Base-by-base conservation (phyloP, 1,284 basidiomycete genomes). In the Cronartium quercuum region DNA sequence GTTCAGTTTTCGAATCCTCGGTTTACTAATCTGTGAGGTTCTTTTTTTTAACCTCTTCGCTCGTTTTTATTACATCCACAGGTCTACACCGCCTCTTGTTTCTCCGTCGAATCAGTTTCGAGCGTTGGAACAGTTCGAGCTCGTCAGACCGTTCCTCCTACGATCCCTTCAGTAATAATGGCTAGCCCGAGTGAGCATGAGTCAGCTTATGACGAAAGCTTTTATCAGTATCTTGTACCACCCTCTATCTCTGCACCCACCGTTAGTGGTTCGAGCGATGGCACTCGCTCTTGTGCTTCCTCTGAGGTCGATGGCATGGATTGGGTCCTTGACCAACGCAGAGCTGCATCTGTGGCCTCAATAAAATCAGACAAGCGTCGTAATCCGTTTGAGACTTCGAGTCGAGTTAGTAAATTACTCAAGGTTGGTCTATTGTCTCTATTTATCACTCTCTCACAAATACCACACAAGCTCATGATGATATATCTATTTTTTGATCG, bases 191-290 rank as follows among this genome's bases (percentile, higher is more conserved):
- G 58, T 18, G 68, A 71, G 35, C 68, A 71, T 21, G 68, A 71
- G 34, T 71, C 68, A 29, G 68, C 68, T 12, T 71, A 71, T 35
- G 68, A 71, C 55, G 68, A 71, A 10, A 44, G 40, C 7, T 71
- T 71, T 34, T 55, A 64, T 51, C 42, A 62, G 38, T 47, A 40
- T n/a, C 55, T 71, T 21, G 18, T 35, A 6, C 68, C 21, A 4
- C 42, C 68, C 1, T 24, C 68, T 4, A 38, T 42, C n/a, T 62
- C 68, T 60, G 68, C 63, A 6, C 57, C 47, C 15, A 51, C 15
- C 21, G 47, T 21, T 51, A 51, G 47, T 51, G 21, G 47, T 51
- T 13, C 15, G 12, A 51, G 47, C 10, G 47, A 21, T 51, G 12
- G 47, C 10, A 51, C 15, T 51, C 4, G 10, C 47, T 13, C 47